Conservation (phyloP, 179 eudicot genomes). For the Actinidia polygama region DNA sequence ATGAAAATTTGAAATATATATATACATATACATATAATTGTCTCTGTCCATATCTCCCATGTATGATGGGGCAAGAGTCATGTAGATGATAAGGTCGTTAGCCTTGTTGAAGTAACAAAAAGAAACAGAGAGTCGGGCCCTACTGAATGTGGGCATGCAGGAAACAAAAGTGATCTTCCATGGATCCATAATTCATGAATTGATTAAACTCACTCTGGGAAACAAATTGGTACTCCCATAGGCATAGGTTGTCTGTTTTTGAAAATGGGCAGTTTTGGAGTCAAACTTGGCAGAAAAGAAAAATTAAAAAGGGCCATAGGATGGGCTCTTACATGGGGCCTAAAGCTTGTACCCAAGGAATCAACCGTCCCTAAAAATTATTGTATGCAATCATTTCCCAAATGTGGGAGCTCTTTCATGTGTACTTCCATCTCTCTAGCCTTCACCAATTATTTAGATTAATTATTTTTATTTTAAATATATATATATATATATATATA, state of each 20-base stretch:
- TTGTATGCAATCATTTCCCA: not conserved
- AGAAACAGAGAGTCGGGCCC: not conserved
- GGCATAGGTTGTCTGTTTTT: not conserved
- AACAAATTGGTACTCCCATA: not conserved
- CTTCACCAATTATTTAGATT: no score
- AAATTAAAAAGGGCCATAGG: not conserved
- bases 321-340: not conserved
- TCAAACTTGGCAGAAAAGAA: no score
- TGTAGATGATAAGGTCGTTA: not conserved
- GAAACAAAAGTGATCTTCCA: no score
- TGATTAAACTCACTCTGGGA: slow-evolving; percentile 12
- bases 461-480: no score
- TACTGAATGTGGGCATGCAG: no score
- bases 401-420: no score
- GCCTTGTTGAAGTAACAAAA: not conserved
- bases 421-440: no score
- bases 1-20: not conserved
- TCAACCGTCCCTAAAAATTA: not conserved
- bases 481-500: no score
- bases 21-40: not conserved
- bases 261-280: not conserved
- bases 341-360: not conserved
- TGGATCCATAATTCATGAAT: not conserved
- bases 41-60: no score
- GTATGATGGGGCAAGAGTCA: not conserved